Conservation (phyloP, 2,329 filamentous ascomycete genomes). For the Claviceps humidiphila region DNA sequence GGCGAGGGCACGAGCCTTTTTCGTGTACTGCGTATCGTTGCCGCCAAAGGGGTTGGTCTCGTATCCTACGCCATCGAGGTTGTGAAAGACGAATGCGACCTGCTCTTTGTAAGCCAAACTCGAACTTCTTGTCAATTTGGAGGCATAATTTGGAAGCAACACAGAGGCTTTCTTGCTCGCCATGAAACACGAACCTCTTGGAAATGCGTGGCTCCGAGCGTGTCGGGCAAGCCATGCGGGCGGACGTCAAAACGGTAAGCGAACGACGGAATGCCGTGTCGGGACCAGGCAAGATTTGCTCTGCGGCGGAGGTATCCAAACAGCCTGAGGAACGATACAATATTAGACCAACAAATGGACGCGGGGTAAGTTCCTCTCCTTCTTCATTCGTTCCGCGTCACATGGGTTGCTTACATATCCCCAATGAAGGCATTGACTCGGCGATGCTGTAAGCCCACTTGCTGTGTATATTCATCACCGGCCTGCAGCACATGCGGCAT, state of each 20-base stretch:
- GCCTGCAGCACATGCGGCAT: neutral
- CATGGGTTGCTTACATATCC: neutral
- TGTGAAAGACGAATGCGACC: neutral
- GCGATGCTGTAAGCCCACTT: neutral
- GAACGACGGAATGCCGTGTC: neutral
- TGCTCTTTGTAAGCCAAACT: neutral
- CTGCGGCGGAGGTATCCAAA: neutral
- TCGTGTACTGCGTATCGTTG: neutral
- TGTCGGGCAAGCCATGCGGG: neutral
- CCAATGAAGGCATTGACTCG: neutral
- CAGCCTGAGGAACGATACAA: neutral
- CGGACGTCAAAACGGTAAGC: neutral
- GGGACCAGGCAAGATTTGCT: neutral
- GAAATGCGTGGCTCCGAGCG: neutral
- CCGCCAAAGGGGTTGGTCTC: neutral
- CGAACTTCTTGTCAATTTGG: too few species aligned
- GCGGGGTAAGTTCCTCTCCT: too few species aligned
- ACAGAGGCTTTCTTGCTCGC: too few species aligned
- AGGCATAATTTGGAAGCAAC: too few species aligned
- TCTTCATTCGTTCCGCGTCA: too few species aligned
- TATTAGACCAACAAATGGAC: neutral
- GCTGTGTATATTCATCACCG: neutral
- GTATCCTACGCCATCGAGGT: neutral
- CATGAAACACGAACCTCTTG: neutral
- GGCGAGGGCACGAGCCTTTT: neutral